These are phyloP conservation scores for Hypoxylon sp. DNA, from an alignment of 2,329 filamentous ascomycete genomes.

Conservation along the genomic window DNA sequence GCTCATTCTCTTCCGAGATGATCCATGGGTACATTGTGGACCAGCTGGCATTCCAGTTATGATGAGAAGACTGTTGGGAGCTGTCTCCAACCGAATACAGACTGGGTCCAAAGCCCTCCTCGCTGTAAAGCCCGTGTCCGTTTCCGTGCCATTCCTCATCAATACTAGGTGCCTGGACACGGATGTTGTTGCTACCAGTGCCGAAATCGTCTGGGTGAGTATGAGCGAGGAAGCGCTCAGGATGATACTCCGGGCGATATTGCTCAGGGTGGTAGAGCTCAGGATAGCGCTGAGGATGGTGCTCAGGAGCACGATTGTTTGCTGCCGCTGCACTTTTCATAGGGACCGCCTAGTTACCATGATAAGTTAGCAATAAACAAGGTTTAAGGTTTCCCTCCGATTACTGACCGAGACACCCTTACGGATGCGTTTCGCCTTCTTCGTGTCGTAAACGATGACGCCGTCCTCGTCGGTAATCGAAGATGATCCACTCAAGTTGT, in stretches of 20 bases:
- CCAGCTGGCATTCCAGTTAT: background rate
- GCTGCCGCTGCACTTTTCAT: background rate
- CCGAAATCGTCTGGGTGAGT: background rate
- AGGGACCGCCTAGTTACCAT: constrained; percentile 1
- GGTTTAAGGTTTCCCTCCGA: background rate
- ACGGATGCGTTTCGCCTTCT: constrained; percentile 3
- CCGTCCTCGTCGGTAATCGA: background rate
- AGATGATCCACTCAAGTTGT: background rate
- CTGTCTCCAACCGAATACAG: background rate
- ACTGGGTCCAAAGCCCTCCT: background rate
- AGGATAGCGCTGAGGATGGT: too few relatives aligned
- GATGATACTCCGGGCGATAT: background rate
- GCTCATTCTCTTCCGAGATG: constrained; percentile 53
- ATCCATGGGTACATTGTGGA: background rate
- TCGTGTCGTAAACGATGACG: constrained; percentile 14
- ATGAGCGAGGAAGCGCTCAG: background rate
- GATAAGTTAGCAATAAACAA: background rate
- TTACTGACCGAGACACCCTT: background rate
- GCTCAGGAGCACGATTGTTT: background rate
- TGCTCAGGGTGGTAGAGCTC: too few relatives aligned
- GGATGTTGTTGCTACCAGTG: background rate
- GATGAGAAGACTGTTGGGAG: background rate
- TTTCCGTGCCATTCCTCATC: background rate
- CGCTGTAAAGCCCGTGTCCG: background rate
- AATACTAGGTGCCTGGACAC: background rate